A percentile compares a stretch with the other conserved stretches of the same genome.
These are phyloP conservation scores for Thalassiosira hispida DNA, from an alignment of 352 stramenopile species.

Conservation along the genomic window DNA sequence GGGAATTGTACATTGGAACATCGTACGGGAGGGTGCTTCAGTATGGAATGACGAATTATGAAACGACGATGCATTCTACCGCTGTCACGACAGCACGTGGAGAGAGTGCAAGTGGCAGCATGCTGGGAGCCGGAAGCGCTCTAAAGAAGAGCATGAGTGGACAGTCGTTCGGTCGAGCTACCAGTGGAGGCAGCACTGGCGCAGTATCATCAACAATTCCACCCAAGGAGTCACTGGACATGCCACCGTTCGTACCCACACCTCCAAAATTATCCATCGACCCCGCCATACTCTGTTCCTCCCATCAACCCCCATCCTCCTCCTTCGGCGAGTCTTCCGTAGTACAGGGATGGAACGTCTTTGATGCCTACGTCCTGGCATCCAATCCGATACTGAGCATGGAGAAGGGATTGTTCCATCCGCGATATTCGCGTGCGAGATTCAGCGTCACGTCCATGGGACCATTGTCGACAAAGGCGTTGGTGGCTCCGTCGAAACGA, in stretches of 20 bases:
- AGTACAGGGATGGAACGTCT: slow-evolving; percentile 62
- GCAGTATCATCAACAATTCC: background rate
- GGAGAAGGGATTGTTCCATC: slow-evolving; percentile 38
- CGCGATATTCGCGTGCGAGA: slow-evolving; percentile 25
- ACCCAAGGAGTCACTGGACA: slow-evolving; percentile 44
- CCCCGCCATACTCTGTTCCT: slow-evolving; percentile 54
- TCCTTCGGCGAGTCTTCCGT: background rate
- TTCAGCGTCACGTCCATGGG: slow-evolving; percentile 49
- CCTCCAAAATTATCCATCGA: slow-evolving; percentile 63
- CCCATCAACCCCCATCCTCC: slow-evolving; percentile 3
- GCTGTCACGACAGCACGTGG: background rate
- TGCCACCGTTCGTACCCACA: slow-evolving; percentile 61
- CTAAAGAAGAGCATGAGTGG: background rate
- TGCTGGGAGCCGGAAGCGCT: background rate
- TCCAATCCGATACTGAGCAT: slow-evolving; percentile 37
- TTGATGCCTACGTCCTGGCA: slow-evolving; percentile 65
- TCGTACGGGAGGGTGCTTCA: slow-evolving; percentile 62
- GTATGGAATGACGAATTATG: slow-evolving; percentile 63
- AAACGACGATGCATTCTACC: slow-evolving; percentile 34
- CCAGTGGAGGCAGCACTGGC: background rate
- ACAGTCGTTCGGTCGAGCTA: slow-evolving; percentile 3
- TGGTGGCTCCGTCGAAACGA: slow-evolving; percentile 45
- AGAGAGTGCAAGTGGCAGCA: background rate
- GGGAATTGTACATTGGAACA: slow-evolving; percentile 68
- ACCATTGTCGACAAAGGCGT: slow-evolving; percentile 46